Percentiles rank a stretch among this genome's conserved stretches.
Conservation (phyloP, 129 eudicot genomes). For the carrot (Daucus carota) region DH1_v3.0 NC_030383.2:1372501-1373000, state of each 20-base stretch:
- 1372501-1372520: conserved; percentile 15
- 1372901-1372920: conserved; percentile 25
- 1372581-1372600: conserved; percentile 49
- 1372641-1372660: conserved; percentile 65
- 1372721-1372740: too few species aligned
- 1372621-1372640: conserved; percentile 32
- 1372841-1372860: conserved; percentile 36
- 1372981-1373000: conserved; percentile 35
- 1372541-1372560: conserved; percentile 54
- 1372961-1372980: conserved; percentile 33
- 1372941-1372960: conserved; percentile 45
- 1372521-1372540: conserved; percentile 27
- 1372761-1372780: conserved; percentile 16
- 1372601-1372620: conserved; percentile 22
- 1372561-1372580: conserved; percentile 75
- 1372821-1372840: conserved; percentile 33
- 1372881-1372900: conserved; percentile 51
- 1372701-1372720: too few species aligned
- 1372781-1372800: conserved; percentile 45
- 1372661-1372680: conserved; percentile 58
- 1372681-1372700: too few species aligned
- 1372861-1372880: conserved; percentile 40
- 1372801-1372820: conserved; percentile 29
- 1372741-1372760: too few species aligned
- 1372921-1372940: conserved; percentile 45